phyloP scores from a whole-genome alignment of 176 grass and related monocot genomes.

The Tuctoria greenei region DNA sequence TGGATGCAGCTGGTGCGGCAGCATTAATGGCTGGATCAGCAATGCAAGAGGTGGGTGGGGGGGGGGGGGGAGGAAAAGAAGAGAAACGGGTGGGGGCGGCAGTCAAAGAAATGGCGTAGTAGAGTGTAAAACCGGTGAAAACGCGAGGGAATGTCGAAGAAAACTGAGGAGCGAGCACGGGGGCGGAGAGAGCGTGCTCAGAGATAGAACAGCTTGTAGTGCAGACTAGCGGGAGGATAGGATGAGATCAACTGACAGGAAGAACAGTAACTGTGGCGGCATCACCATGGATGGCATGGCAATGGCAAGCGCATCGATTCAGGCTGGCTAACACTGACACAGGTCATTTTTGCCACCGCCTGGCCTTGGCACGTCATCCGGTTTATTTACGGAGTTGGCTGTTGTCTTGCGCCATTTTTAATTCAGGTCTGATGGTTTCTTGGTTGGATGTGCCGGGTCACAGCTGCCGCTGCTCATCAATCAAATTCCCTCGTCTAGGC shows the following conservation, averaged over 20 bases:
- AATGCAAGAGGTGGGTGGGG: background rate
- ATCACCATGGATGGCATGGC: background rate
- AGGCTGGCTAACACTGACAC: conserved; percentile 3
- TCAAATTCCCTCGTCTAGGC: conserved; percentile 14
- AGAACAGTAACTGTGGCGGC: conserved; percentile 32
- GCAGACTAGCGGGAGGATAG: background rate
- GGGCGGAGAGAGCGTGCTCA: too few species aligned
- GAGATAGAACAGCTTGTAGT: background rate
- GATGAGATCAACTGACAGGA: conserved; percentile 41
- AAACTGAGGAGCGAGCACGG: too few species aligned
- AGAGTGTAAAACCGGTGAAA: conserved; percentile 21
- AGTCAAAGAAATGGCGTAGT: conserved; percentile 42
- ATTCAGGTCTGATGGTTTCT: conserved; percentile 12
- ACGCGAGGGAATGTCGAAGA: background rate
- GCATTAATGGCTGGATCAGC: conserved; percentile 53
- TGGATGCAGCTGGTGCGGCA: conserved; percentile 26
- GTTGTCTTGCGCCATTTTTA: conserved; percentile 11
- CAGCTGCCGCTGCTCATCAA: conserved; percentile 37
- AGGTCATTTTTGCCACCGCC: conserved; percentile 20
- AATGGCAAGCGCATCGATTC: background rate
- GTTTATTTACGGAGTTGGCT: background rate
- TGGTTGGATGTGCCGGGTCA: conserved; percentile 33
- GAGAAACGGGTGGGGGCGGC: conserved; percentile 21
- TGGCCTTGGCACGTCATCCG: background rate
- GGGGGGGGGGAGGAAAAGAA: background rate